Base-by-base conservation (phyloP, 805 yeast species). In the Ogataea ramenticola region DNA sequence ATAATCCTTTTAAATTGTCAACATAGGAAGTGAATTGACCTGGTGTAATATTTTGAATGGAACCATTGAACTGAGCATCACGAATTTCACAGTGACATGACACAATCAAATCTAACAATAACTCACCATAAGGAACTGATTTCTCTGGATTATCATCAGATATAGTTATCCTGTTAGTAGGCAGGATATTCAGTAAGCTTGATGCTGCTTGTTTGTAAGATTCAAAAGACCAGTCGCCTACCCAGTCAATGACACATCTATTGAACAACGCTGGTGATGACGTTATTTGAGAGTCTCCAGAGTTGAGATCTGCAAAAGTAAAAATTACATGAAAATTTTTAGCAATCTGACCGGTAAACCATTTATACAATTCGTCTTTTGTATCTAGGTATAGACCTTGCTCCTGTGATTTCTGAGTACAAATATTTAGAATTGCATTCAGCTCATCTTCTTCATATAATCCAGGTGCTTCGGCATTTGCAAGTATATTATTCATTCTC, bases 381-480 rank as follows among this genome's bases (percentile, higher is more conserved):
- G 85, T 65, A 49, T 82, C 91, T 19, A 86, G 62, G 17, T 79
- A 57, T 3, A 80, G 55, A 0, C 95, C 95, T 39, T 75, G 78
- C 3, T 73, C 58, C 33, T 72, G 71, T 0, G 86, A 71, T 40
- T 74, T 79, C 14, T 78, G 80, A 11, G 70, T 61, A 46, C 95
- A 80, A 1, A 73, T 51, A 1, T 60, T 61, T 67, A 85, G 65
- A 44, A 90, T 63, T 2, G 67, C 46, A 0, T 64, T 64, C 41
- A 67, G 72, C 9, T 86, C 90, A 10, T 86, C 95, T 0, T 80
- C 89, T 44, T 77, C 85, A 59, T 87, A 91, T 14, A 91, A 65
- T 4, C 96, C 96, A 1, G 96, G 96, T 33, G 89, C 73, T 55
- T 91, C 97, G 0, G 96, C 86, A 61, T 91, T 91, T 0, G 97